Conservation (phyloP, 2,329 filamentous ascomycete genomes). For the Aplosporella prunicola region DNA sequence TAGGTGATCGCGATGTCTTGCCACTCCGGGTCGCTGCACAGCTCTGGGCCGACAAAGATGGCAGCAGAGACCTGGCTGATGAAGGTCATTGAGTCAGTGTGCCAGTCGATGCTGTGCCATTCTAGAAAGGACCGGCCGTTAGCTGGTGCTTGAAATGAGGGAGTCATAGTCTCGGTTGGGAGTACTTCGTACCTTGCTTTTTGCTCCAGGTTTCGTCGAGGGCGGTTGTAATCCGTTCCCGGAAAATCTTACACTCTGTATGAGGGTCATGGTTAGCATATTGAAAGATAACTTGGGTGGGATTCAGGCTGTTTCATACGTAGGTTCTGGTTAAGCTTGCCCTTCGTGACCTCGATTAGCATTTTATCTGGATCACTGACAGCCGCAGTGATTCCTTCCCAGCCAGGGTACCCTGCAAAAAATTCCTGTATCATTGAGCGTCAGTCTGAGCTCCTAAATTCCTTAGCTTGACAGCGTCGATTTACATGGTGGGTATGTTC, state of each 20-base stretch:
- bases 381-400: background rate
- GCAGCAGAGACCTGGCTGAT: background rate
- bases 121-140: background rate
- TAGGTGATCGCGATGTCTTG: slow-evolving; percentile 25
- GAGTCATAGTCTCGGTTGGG: background rate
- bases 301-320: background rate
- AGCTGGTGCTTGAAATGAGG: background rate
- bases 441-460: background rate
- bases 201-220: background rate
- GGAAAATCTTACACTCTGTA: background rate
- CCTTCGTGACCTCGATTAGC: background rate
- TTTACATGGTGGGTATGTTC: background rate
- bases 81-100: background rate
- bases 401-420: slow-evolving; percentile 3
- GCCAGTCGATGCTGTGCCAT: slow-evolving; percentile 3
- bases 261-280: background rate
- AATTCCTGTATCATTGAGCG: background rate
- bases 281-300: background rate
- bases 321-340: slow-evolving; percentile 3
- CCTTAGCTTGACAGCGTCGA: background rate
- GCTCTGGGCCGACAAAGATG: slow-evolving; percentile 30
- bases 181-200: background rate
- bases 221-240: background rate
- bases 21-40: slow-evolving; percentile 32
- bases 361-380: background rate